These are phyloP conservation scores for Artemisia argyi DNA, from an alignment of 129 eudicot species.

Conservation along the genomic window DNA sequence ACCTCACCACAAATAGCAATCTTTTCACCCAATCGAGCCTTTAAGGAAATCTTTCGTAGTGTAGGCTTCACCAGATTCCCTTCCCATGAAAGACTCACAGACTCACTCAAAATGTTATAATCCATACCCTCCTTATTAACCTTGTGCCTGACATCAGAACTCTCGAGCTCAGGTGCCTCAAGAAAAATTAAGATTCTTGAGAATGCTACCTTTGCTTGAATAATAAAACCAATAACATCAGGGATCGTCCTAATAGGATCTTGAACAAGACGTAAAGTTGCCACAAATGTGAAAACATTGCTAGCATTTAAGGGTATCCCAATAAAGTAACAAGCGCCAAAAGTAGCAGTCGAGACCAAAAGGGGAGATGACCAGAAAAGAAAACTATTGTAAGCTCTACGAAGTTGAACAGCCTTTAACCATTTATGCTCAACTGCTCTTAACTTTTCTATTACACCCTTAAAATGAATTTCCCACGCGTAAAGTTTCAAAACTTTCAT, in stretches of 20 bases:
- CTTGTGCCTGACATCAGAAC: slow-evolving; percentile 49
- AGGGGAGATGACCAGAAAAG: slow-evolving; percentile 95
- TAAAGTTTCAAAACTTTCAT: slow-evolving; percentile 92
- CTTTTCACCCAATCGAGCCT: slow-evolving; percentile 66
- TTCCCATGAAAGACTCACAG: slow-evolving; percentile 81
- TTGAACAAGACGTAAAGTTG: slow-evolving; percentile 92
- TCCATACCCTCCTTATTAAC: slow-evolving; percentile 20
- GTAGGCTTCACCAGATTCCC: slow-evolving; percentile 60
- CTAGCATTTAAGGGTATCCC: slow-evolving; percentile 75
- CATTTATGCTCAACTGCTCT: slow-evolving; percentile 67
- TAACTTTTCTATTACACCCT: slow-evolving; percentile 62
- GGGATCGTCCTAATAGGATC: slow-evolving; percentile 88
- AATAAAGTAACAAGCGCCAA: slow-evolving; percentile 86
- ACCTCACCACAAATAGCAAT: slow-evolving; percentile 96
- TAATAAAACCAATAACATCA: slow-evolving; percentile 81
- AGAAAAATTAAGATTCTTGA: slow-evolving; percentile 76
- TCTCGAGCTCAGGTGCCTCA: slow-evolving; percentile 85
- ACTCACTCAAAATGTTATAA: slow-evolving; percentile 44
- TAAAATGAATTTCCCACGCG: slow-evolving; percentile 96
- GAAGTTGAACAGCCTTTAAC: slow-evolving; percentile 77
- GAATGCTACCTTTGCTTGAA: slow-evolving; percentile 91
- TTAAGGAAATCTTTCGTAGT: slow-evolving; percentile 53
- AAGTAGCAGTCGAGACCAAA: slow-evolving; percentile 86
- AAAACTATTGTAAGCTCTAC: slow-evolving; percentile 75
- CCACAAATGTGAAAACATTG: slow-evolving; percentile 90